Evolutionary conservation across 306 rosid species (phyloP).

Genomic region (Cicer judaicum): DNA sequence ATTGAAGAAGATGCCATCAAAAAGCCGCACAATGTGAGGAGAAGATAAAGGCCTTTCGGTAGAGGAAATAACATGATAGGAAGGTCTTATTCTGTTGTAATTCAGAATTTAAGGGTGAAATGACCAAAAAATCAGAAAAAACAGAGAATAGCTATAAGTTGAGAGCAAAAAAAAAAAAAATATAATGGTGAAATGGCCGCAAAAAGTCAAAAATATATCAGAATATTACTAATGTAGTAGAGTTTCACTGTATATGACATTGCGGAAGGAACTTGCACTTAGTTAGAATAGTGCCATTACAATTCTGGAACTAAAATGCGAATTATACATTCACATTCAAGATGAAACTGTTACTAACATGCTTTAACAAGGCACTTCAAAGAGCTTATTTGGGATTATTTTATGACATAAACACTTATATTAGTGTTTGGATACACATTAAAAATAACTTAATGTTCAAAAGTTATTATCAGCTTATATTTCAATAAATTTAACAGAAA

Average conservation of each 20-base stretch:
- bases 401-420: not conserved
- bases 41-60: not conserved
- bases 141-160: not conserved
- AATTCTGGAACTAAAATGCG: constrained; percentile 29
- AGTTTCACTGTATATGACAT: constrained; percentile 8
- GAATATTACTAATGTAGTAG: not conserved
- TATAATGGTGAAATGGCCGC: not conserved
- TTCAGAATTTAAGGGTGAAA: not conserved
- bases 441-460: not conserved
- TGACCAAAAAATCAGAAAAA: not conserved
- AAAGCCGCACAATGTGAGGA: not conserved
- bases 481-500: not conserved
- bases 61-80: not conserved
- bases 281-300: not conserved
- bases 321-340: not conserved
- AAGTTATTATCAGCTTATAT: not conserved
- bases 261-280: not conserved
- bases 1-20: not conserved
- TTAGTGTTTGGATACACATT: not conserved
- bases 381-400: not conserved
- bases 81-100: not conserved
- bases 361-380: not conserved
- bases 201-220: not conserved
- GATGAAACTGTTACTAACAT: not conserved
- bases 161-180: not conserved